Base-by-base conservation (phyloP, 2,329 filamentous ascomycete species). In the Epichloe gansuensis region DNA sequence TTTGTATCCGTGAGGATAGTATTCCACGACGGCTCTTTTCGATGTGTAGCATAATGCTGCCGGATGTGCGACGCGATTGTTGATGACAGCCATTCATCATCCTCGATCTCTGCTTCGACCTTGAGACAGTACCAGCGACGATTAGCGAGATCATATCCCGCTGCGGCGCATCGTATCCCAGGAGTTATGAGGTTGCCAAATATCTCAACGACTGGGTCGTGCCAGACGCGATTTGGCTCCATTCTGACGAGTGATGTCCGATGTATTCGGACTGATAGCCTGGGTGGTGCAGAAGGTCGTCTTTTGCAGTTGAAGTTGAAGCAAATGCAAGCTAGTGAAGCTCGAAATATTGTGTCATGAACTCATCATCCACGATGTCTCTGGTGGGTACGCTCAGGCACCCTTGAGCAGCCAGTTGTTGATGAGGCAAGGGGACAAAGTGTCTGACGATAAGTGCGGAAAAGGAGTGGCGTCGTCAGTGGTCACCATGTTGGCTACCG, bases 61-160 rank as follows among this genome's bases (percentile, higher is more conserved):
- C 23, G 35, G 42, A 49, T 17, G 23, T 49, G 47, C 35, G 5
- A 17, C 17, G 47, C 21, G 21, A 42, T 42, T n/a, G 17, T 49
- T 41, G 47, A 49, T 41, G 47, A 49, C 28, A 49, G 47, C 47
- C 8, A 34, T 49, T 41, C 21, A 31, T 49, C 47, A 49, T 49
- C 37, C 37, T 42, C 47, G 34, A 49, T 15, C n/a, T 50, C 42
- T 28, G 46, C 28, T 17, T 58, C 56, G 23, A 56, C 51, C 9
- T 56, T 43, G 17, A 58, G 46, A n/a, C 51, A 46, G 49, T 58
- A 58, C 56, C 56, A 58, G 34, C 55, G 55, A n/a, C 56, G 51
- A 51, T 58, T 58, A 31, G 56, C 56, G n/a, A 55, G 46, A 43
- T 56, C 56, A 46, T 58, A 58, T 23, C 38, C 55, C 11, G 31